Conservation (phyloP, 148 eudicot species). For the Heliosperma pusillum region DNA sequence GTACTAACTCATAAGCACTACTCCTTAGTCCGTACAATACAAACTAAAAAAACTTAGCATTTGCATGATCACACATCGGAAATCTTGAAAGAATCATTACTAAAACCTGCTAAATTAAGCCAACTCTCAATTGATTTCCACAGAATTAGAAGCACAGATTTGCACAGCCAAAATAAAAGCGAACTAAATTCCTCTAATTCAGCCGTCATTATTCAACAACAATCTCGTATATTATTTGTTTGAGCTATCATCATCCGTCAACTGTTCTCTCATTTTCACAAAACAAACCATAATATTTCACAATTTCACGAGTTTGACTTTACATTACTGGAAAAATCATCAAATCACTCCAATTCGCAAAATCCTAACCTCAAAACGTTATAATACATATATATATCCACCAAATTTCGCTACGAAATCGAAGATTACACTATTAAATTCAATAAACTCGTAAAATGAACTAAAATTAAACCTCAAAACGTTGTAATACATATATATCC, state of each 20-base stretch:
- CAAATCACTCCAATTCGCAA: not conserved
- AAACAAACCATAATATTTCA: not conserved
- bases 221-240: not conserved
- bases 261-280: not conserved
- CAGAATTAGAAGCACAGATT: not conserved
- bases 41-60: not conserved
- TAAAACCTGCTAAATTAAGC: not conserved
- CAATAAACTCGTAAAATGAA: not conserved
- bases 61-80: not conserved
- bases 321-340: not conserved
- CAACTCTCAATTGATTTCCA: not conserved
- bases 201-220: not conserved
- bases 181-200: not conserved
- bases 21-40: not conserved
- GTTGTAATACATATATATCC: not conserved
- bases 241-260: not conserved
- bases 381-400: not conserved
- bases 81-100: not conserved
- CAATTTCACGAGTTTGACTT: not conserved
- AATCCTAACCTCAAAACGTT: not conserved
- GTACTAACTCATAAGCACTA: no score
- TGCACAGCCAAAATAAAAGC: not conserved
- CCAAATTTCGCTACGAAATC: not conserved
- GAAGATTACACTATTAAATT: not conserved
- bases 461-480: slow-evolving; percentile 37